Evolutionary conservation across 179 eudicot genomes (phyloP).

Genomic region (Amaranthus tricolor): DNA sequence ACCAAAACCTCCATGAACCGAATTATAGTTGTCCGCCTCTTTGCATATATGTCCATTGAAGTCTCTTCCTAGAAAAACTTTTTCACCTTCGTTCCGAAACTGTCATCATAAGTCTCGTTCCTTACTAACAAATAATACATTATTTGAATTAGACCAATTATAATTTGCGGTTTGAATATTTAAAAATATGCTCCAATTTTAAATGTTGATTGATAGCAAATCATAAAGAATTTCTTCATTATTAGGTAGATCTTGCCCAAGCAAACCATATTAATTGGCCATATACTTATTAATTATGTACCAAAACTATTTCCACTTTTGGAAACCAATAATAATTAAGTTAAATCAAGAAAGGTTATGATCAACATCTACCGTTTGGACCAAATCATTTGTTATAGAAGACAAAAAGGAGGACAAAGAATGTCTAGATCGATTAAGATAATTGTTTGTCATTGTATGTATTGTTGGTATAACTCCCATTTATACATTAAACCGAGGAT

Average conservation of each 20-base stretch:
- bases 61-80: no score
- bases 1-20: no score
- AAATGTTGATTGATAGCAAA: conserved; percentile 1
- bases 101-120: no score
- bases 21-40: no score
- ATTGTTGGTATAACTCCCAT: conserved; percentile 11
- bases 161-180: no score
- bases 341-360: background rate
- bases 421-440: background rate
- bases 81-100: no score
- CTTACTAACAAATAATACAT: no score
- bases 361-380: conserved; percentile 11
- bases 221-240: conserved; percentile 1
- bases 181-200: background rate
- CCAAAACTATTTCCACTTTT: conserved; percentile 4
- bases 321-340: conserved; percentile 21
- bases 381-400: conserved; percentile 10
- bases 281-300: background rate
- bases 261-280: background rate
- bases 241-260: conserved; percentile 6
- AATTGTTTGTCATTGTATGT: conserved; percentile 8
- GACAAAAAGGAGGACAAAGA: background rate
- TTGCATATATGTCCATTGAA: no score
- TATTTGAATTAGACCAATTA: background rate
- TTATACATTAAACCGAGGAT: conserved; percentile 2